A percentile compares a stretch with the other conserved stretches of the same genome.
phyloP scores from a whole-genome alignment of 805 yeast genomes.

The Naumovozyma castellii region DNA sequence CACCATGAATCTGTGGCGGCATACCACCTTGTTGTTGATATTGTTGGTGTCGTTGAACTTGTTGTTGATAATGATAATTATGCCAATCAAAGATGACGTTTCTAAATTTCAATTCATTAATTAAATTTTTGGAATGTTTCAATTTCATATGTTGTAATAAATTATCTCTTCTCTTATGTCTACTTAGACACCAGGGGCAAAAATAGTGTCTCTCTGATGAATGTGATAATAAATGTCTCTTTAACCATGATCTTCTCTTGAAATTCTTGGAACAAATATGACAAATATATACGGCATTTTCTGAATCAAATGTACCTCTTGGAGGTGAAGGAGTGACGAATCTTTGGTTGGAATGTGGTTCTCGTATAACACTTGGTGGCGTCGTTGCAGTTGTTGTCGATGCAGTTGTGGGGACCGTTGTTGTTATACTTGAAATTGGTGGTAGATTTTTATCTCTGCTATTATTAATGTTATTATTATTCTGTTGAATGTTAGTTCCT shows the following conservation, averaged over 20 bases:
- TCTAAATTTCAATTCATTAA: conserved; percentile 13
- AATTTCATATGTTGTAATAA: conserved; percentile 28
- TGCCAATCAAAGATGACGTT: conserved; percentile 5
- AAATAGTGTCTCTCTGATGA: conserved; percentile 23
- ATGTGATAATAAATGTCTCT: conserved; percentile 27
- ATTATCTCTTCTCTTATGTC: conserved; percentile 29
- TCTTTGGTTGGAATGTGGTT: too few relatives aligned
- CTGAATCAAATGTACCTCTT: background rate
- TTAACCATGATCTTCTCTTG: conserved; percentile 29
- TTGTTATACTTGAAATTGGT: too few relatives aligned
- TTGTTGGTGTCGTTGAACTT: background rate
- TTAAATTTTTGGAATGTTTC: conserved; percentile 22
- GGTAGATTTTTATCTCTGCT: too few relatives aligned
- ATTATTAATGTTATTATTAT: background rate
- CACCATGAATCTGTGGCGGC: conserved; percentile 2
- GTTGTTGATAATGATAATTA: background rate
- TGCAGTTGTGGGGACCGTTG: too few relatives aligned
- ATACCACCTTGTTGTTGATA: background rate
- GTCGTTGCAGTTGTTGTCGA: too few relatives aligned
- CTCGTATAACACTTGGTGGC: too few relatives aligned
- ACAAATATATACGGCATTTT: conserved; percentile 15
- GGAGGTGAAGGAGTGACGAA: background rate
- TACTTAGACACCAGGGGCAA: conserved; percentile 29
- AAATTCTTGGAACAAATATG: conserved; percentile 26
- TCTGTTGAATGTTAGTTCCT: too few relatives aligned